Conservation (phyloP, 2,329 filamentous ascomycete genomes). For the Sphaerulina populicola region DNA sequence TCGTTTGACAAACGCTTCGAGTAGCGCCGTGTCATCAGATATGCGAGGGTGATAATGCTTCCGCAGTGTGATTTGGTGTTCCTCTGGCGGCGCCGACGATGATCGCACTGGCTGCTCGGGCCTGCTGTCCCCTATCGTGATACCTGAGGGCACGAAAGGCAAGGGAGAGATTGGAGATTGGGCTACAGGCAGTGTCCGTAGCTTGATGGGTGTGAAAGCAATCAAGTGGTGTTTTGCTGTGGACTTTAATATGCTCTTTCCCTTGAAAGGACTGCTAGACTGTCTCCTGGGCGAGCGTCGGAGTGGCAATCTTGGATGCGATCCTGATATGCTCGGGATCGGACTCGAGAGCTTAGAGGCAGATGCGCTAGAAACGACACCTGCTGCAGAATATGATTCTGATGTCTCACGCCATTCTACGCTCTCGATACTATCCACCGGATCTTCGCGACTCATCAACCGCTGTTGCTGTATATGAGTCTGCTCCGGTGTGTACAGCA, state of each 20-base stretch:
- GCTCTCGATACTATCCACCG: background rate
- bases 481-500: slow-evolving; percentile 1
- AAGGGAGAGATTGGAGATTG: slow-evolving; percentile 6
- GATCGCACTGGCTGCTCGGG: slow-evolving; percentile 12
- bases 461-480: slow-evolving; percentile 3
- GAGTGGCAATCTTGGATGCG: slow-evolving; percentile 18
- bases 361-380: background rate
- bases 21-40: slow-evolving; percentile 43
- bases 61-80: slow-evolving; percentile 24
- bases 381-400: background rate
- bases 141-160: slow-evolving; percentile 7
- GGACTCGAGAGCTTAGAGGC: slow-evolving; percentile 14
- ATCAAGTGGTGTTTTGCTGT: slow-evolving; percentile 21
- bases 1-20: slow-evolving; percentile 44
- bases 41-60: slow-evolving; percentile 28
- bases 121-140: slow-evolving; percentile 3
- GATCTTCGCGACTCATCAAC: background rate
- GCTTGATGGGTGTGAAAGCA: slow-evolving; percentile 27
- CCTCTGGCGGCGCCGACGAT: slow-evolving; percentile 32
- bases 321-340: slow-evolving; percentile 16
- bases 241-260: slow-evolving; percentile 13
- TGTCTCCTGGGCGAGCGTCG: slow-evolving; percentile 25
- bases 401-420: background rate
- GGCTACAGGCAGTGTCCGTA: slow-evolving; percentile 1
- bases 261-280: slow-evolving; percentile 26